Base-by-base conservation (phyloP, 306 rosid species). In the Gynostemma pentaphyllum region DNA sequence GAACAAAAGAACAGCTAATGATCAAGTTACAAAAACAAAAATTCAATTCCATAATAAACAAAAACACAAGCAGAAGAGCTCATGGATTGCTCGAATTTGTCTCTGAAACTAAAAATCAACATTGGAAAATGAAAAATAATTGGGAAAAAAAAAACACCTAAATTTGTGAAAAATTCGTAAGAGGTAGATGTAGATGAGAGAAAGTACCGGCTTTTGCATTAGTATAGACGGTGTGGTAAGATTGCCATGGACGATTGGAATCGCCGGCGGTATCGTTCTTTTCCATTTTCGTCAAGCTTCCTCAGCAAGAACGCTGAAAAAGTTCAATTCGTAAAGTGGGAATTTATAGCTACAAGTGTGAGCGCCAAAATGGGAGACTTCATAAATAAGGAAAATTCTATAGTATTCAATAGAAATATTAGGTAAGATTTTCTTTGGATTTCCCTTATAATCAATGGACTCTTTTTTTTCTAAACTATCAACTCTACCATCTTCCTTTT, bases 141-240 rank as follows among this genome's bases (percentile, higher is more conserved):
- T 9, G 5, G 10, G 7, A 36, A 18, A 47, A 39, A 24, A 8
- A 11, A 7, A 39, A 27, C 23, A n/a, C 78, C 96, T 94, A 79
- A 90, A 81, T 76, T 85, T 85, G 60, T 86, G n/a, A 18, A 47
- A n/a, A 14, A 26, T 29, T 5, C 28, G 28, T 18, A 40, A 9
- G 42, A 10, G 27, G 23, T 45, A 5, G 18, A 15, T 11, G 0
- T 39, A 42, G 0, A 2, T 27, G 15, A 13, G 16, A 16, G 2
- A 19, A 7, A 9, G 2, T 28, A 85, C 98, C 96, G 78, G 98
- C 88, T 83, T 92, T 92, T 57, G 95, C 87, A 57, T 66, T 82
- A n/a, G 98, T 92, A 81, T 82, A 92, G 37, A 75, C 98, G 27
- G 88, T 86, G 70, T 82, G 74, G 67, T 86, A 92, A 4, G 96